Percentiles rank a stretch among this genome's conserved stretches.
Conservation (phyloP, 352 stramenopile genomes). For the Elongisporangium anandrum region DNA sequence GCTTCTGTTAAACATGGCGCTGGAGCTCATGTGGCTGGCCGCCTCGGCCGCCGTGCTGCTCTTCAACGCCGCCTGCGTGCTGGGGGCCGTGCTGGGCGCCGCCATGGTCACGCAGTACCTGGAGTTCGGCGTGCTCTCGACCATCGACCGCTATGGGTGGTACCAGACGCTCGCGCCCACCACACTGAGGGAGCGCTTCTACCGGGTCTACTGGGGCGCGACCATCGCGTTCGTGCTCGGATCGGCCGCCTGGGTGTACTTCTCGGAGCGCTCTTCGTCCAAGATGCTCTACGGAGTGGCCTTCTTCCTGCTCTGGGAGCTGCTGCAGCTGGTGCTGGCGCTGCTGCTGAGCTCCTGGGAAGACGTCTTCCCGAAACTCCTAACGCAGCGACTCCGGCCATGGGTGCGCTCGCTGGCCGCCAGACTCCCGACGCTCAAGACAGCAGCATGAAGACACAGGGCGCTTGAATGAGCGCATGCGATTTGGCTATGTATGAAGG, state of each 20-base stretch:
- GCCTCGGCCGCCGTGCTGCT: slow-evolving; percentile 9
- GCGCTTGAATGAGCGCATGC: slow-evolving; percentile 6
- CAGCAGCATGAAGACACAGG: not conserved
- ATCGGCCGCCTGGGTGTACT: slow-evolving; percentile 51
- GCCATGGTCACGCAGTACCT: slow-evolving; percentile 69
- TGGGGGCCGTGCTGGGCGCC: slow-evolving; percentile 31
- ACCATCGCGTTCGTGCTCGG: slow-evolving; percentile 33
- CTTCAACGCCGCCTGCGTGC: slow-evolving; percentile 13
- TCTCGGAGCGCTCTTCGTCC: slow-evolving; percentile 42
- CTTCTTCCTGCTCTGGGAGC: slow-evolving; percentile 49
- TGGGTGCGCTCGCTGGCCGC: slow-evolving; percentile 6
- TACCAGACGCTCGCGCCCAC: slow-evolving; percentile 24
- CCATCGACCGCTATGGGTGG: slow-evolving; percentile 48
- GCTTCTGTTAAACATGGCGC: slow-evolving; percentile 7
- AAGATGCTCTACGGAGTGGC: slow-evolving; percentile 44
- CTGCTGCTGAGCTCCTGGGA: slow-evolving; percentile 59
- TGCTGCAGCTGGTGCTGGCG: slow-evolving; percentile 46
- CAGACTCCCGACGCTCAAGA: slow-evolving; percentile 1
- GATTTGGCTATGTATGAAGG: slow-evolving; percentile 2
- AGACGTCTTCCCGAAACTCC: slow-evolving; percentile 31
- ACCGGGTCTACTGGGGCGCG: slow-evolving; percentile 62
- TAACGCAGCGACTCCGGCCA: slow-evolving; percentile 10
- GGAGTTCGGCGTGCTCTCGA: slow-evolving; percentile 50
- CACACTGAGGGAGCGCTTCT: slow-evolving; percentile 44
- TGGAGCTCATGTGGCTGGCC: slow-evolving; percentile 13